Base-by-base conservation (phyloP, 352 stramenopile species). In the Saprolegnia parasitica region DNA sequence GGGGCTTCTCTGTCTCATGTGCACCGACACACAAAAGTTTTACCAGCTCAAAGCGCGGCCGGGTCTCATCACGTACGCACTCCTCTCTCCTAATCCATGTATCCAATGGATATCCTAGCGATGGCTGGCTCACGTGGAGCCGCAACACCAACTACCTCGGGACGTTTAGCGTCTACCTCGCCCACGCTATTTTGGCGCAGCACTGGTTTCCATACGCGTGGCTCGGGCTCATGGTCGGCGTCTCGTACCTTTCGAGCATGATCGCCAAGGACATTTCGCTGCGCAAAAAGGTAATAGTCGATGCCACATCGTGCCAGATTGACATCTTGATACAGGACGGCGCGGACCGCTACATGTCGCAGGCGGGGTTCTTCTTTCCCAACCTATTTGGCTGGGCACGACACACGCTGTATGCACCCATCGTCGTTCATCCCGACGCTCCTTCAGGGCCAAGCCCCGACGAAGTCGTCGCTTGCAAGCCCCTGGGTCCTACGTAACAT, bases 61-160 rank as follows among this genome's bases (percentile, higher is more conserved):
- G 37, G 63, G 63, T 10, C 40, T 70, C 29, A 70, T 70, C 47
- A 40, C 45, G 63, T 70, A 21, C 24, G 58, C 18, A n/a, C n/a
- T n/a, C n/a, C n/a, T n/a, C n/a, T n/a, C n/a, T n/a, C n/a, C n/a
- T n/a, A n/a, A n/a, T n/a, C n/a, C n/a, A n/a, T n/a, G n/a, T n/a
- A n/a, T n/a, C n/a, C n/a, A n/a, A n/a, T n/a, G n/a, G n/a, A n/a
- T n/a, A n/a, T n/a, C n/a, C 4, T 60, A 68, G 56, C 8, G 66
- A 72, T 68, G 66, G 66, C 5, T 72, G 66, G 66, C 26, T 72
- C 16, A 68, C 56, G n/a, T 68, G 56, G 66, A 68, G 66, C 29
- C 66, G 66, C 49, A 72, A 72, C 45, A 72, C 66, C 20, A 72
- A 72, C 58, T 72, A 72, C 52, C 37, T 72, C 5, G 66, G 66